Evolutionary conservation across 1,139 yeast species (phyloP), one percentile per base, ranked within the genome.

Genomic region (Nakaseomyces delphensis): DNA sequence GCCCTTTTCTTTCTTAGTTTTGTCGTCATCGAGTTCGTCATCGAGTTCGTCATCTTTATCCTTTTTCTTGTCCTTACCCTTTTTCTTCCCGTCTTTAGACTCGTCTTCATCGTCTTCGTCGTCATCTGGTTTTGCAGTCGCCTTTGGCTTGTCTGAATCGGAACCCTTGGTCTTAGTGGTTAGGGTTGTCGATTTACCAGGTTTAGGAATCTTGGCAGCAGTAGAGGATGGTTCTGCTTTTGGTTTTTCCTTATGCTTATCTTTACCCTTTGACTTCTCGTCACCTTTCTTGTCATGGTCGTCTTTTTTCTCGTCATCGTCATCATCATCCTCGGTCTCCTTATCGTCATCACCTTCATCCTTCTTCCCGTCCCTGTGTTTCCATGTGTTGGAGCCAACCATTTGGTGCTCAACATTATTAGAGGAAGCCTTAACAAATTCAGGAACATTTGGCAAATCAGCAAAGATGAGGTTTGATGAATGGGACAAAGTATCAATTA

Each of bases 401-500:
- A 33, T 21, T n/a, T 33, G 37, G 6, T 33, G 27, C 3, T 33
- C 37, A 13, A 33, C 15, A 4, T 13, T 21, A 10, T 9, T 20
- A 2, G 15, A 4, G 7, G 25, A 13, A 4, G 37, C 33, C 19
- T 49, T 54, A 14, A 54, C 45, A 42, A 55, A 54, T 41, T 53
- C 54, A 14, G 57, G 58, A 37, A 48, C 24, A 11, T 48, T 53
- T n/a, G 56, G 55, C 13, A 52, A 41, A 40, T 52, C 54, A 20
- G 54, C 52, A 45, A 55, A 50, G 6, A 53, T 48, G 31, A 54
- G 44, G 39, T 54, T 54, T 1, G 56, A 52, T 7, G 54, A 44
- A 4, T 41, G 44, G 29, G 49, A 43, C 35, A 54, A 38, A 23
- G 47, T 45, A 28, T 47, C 46, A 13, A 54, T 15, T 8, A 49